Evolutionary conservation across 192 early-diverging fungal species (phyloP).

Genomic region (Rhizoclosmatium globosum): DNA sequence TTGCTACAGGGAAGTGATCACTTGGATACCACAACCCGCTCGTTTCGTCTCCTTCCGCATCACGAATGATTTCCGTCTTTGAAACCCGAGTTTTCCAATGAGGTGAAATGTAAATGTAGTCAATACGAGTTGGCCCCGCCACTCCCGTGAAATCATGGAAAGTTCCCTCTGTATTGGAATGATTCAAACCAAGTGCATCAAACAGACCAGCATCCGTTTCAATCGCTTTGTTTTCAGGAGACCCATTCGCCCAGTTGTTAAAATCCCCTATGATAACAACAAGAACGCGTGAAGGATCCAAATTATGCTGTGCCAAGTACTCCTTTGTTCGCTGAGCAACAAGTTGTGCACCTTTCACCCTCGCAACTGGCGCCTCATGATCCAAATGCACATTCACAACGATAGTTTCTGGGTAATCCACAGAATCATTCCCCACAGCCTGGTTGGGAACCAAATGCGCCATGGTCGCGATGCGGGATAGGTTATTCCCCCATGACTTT

Average conservation of each 20-base stretch:
- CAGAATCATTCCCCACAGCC: background rate
- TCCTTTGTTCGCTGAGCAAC: background rate
- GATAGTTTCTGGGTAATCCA: background rate
- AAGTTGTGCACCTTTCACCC: background rate
- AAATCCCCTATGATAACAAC: conserved; percentile 11
- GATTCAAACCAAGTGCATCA: background rate
- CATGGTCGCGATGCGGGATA: conserved; percentile 2
- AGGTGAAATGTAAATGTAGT: conserved; percentile 4
- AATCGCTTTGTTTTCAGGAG: conserved; percentile 11
- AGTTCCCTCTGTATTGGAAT: background rate
- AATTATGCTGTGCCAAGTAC: background rate
- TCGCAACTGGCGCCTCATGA: conserved; percentile 14
- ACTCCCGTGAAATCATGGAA: conserved; percentile 11
- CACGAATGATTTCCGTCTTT: background rate
- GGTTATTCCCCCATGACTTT: conserved; percentile 11
- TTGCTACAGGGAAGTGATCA: conserved; percentile 2
- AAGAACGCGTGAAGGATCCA: background rate
- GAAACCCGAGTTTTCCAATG: background rate
- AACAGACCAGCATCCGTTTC: background rate
- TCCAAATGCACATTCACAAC: conserved; percentile 23
- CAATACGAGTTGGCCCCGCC: background rate
- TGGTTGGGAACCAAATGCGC: conserved; percentile 10
- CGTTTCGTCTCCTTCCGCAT: background rate
- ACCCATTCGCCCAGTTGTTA: background rate
- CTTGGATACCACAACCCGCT: background rate